Conservation (phyloP, 805 yeast genomes). For the Candida vaughaniae region DNA sequence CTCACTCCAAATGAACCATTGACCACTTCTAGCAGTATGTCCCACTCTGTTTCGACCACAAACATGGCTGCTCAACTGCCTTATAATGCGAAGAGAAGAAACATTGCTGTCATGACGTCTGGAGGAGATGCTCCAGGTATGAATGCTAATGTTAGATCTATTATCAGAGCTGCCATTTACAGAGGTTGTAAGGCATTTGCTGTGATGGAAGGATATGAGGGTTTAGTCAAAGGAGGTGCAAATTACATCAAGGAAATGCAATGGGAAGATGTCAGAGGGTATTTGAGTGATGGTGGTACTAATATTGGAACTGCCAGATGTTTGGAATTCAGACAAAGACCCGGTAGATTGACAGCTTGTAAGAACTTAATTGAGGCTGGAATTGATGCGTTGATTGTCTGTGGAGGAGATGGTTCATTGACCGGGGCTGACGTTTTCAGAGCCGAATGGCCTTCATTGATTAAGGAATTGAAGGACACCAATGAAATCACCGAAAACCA, state of each 20-base stretch:
- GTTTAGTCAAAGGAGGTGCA: constrained; percentile 84
- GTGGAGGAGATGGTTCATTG: constrained; percentile 98
- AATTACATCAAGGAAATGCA: constrained; percentile 67
- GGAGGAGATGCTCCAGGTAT: constrained; percentile 99
- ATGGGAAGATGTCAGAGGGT: constrained; percentile 96
- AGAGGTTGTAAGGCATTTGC: constrained; percentile 89
- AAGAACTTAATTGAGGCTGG: constrained; percentile 82
- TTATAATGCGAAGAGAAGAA: constrained; percentile 34
- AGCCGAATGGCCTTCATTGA: constrained; percentile 88
- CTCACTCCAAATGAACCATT: constrained; percentile 18
- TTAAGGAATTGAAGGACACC: constrained; percentile 63
- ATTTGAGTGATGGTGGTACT: constrained; percentile 91
- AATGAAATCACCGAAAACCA: constrained; percentile 59
- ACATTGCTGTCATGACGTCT: constrained; percentile 94
- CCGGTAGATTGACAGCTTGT: constrained; percentile 82
- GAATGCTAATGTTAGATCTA: constrained; percentile 95
- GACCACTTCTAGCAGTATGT: constrained; percentile 11
- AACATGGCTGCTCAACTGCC: constrained; percentile 10
- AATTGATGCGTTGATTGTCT: constrained; percentile 90
- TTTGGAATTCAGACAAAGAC: constrained; percentile 76
- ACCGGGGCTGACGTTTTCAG: constrained; percentile 97
- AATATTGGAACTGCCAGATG: constrained; percentile 95
- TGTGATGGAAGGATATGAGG: constrained; percentile 92
- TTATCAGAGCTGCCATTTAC: constrained; percentile 87
- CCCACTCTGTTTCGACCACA: constrained; percentile 7